These are phyloP conservation scores for Alisma plantagoaquatica DNA, from an alignment of 106 monocot genomes.

Conservation along the genomic window DNA sequence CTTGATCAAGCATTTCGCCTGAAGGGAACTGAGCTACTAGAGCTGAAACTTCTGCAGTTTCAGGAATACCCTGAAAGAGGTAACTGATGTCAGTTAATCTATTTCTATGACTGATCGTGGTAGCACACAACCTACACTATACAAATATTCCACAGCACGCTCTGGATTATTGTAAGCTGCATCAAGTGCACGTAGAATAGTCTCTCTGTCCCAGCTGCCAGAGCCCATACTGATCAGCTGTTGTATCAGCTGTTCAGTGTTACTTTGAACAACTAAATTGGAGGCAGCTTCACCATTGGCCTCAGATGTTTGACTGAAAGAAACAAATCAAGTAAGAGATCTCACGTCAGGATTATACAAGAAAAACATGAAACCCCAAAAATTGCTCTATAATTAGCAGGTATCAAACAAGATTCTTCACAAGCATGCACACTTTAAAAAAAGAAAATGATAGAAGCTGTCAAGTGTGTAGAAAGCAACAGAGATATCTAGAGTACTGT, in stretches of 20 bases:
- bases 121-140: slow-evolving; percentile 36
- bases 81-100: not conserved
- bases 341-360: no score
- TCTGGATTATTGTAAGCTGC: slow-evolving; percentile 87
- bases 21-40: slow-evolving; percentile 19
- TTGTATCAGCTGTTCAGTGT: slow-evolving; percentile 41
- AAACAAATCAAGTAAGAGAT: no score
- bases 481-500: no score
- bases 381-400: no score
- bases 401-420: no score
- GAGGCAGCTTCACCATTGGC: slow-evolving; percentile 62
- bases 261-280: slow-evolving; percentile 38
- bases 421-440: no score
- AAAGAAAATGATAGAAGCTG: no score
- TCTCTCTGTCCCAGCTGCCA: slow-evolving; percentile 69
- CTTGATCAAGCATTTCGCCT: slow-evolving; percentile 18
- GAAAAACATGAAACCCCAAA: no score
- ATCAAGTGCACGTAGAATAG: slow-evolving; percentile 51
- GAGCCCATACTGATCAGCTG: slow-evolving; percentile 82
- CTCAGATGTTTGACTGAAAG: no score
- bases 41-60: slow-evolving; percentile 47
- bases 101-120: not conserved
- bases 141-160: slow-evolving; percentile 83
- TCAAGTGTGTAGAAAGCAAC: no score
- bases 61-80: slow-evolving; percentile 51